Base-by-base conservation (phyloP, 768 basidiomycete species). In the Leucogyrophana mollusca region DNA sequence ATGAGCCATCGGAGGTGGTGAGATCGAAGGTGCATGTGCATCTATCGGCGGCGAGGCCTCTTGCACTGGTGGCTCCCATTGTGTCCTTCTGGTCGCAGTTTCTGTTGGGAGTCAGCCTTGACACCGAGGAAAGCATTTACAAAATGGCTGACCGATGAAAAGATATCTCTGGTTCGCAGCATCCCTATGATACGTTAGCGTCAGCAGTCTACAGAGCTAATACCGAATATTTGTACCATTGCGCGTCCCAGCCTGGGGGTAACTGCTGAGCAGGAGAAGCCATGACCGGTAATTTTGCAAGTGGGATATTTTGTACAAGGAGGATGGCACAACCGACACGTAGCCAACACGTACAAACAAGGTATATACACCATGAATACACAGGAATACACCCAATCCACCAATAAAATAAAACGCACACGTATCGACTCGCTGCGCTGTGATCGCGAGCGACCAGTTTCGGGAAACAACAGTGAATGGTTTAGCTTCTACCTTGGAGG, bases 221-320 rank as follows among this genome's bases (percentile, higher is more conserved):
- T n/a, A 47, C 34, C 2, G 36, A 30, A 38, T 1, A 14, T 42
- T 66, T 73, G 55, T 62, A 91, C 94, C 94, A 96, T 77, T 94
- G 87, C 62, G 91, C 89, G 53, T 79, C 75, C 94, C 94, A 96
- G 34, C 94, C 94, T 53, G 86, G 87, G 49, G 94, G 94, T 30
- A 96, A 69, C 65, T 90, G 82, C 60, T 82, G 78, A n/a, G 66
- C 56, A 34, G 73, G 73, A 34, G 73, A 70, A 34, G 77, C 65
- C 76, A 78, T 78, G 22, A 17, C 32, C 11, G 23, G 17, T 17
- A 27, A 34, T 36, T 23, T 13, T 16, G 51, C 9, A 22, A 16
- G 32, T 9, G 41, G 14, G 14, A 33, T 46, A 40, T 34, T 44
- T 39, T 39, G 34, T 22, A 18, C 27, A 23, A 37, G 21, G 3